A percentile compares a stretch with the other conserved stretches of the same genome.
phyloP scores from a whole-genome alignment of 2,329 filamentous ascomycete genomes.

The Epichloe coenophiala region DNA sequence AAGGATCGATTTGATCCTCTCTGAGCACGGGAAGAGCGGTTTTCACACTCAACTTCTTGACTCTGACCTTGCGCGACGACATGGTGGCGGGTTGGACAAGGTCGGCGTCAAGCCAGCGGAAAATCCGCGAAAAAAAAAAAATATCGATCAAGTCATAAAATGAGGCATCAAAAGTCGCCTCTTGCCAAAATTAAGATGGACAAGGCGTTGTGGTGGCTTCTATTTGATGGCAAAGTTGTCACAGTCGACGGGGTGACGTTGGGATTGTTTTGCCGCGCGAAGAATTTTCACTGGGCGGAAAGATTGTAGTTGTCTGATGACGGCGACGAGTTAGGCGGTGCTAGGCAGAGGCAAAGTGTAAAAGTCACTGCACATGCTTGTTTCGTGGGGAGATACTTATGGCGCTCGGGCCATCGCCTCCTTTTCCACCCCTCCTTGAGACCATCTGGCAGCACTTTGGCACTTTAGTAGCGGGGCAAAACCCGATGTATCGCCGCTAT shows the following conservation, averaged over 20 bases:
- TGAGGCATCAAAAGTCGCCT: conserved; percentile 38
- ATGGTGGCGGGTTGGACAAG: conserved; percentile 32
- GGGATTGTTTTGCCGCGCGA: conserved; percentile 38
- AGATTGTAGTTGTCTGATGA: conserved; percentile 5
- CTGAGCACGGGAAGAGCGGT: conserved; percentile 75
- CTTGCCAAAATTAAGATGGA: conserved; percentile 37
- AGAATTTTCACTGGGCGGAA: conserved; percentile 37
- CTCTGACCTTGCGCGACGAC: conserved; percentile 57
- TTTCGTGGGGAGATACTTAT: conserved; percentile 15
- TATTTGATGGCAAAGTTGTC: conserved; percentile 41
- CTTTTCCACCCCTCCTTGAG: conserved; percentile 14
- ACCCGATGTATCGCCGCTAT: no score
- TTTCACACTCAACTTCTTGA: conserved; percentile 88
- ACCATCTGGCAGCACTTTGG: background rate
- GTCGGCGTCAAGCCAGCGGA: conserved; percentile 33
- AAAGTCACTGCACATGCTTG: conserved; percentile 6
- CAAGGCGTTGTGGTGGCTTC: conserved; percentile 32
- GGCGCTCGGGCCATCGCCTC: conserved; percentile 18
- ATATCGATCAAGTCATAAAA: conserved; percentile 49
- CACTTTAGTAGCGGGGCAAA: background rate
- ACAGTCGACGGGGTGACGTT: conserved; percentile 42
- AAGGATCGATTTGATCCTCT: conserved; percentile 80
- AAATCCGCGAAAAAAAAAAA: conserved; percentile 52
- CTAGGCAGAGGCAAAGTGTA: conserved; percentile 5
- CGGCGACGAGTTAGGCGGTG: conserved; percentile 2